Conservation (phyloP, 2,329 filamentous ascomycete species). For the Aspergillus piperis region DNA sequence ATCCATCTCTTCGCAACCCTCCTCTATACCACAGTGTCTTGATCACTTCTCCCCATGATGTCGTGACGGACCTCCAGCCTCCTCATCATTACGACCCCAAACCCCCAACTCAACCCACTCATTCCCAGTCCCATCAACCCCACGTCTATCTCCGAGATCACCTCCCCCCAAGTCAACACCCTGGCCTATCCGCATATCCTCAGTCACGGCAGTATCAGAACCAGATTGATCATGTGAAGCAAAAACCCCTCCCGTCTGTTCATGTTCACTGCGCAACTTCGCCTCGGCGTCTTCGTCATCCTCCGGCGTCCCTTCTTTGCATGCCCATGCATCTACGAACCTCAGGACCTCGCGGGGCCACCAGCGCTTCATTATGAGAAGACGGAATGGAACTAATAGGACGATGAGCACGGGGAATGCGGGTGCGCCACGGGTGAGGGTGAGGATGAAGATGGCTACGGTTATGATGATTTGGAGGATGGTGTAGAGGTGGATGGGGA, state of each 20-base stretch:
- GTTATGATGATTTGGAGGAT: constrained; percentile 60
- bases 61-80: background rate
- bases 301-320: constrained; percentile 56
- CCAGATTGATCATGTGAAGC: background rate
- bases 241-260: background rate
- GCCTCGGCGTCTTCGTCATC: constrained; percentile 43
- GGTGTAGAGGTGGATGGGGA: constrained; percentile 61
- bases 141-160: background rate
- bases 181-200: background rate
- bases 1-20: background rate
- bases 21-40: background rate
- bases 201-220: background rate
- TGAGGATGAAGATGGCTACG: constrained; percentile 63
- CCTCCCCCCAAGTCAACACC: background rate
- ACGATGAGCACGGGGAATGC: constrained; percentile 67
- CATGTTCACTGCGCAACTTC: background rate
- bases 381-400: constrained; percentile 62
- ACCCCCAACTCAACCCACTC: constrained; percentile 1
- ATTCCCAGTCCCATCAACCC: background rate
- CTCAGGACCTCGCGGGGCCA: constrained; percentile 61
- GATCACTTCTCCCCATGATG: background rate
- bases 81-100: background rate
- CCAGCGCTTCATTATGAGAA: constrained; percentile 61
- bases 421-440: constrained; percentile 63
- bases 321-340: constrained; percentile 54